phyloP scores from a whole-genome alignment of 163 green algal species.

The Trebouxiophyceae sp. region DNA sequence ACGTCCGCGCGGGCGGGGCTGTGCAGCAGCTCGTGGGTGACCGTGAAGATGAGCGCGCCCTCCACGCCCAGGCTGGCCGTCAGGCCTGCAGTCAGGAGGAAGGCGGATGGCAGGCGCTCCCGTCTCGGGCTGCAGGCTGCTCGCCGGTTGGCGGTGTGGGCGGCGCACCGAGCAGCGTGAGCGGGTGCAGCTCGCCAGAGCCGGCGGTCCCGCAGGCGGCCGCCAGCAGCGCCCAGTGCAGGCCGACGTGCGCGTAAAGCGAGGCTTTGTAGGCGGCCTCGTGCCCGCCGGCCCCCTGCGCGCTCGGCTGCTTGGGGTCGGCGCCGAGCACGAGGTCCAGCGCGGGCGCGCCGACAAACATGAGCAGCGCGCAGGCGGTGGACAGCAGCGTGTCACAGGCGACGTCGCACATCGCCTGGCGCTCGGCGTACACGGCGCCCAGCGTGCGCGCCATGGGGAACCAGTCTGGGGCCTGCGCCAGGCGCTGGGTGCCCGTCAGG shows the following conservation, averaged over 20 bases:
- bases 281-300: not conserved
- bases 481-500: no score
- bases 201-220: constrained; percentile 11
- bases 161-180: constrained; percentile 30
- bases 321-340: not conserved
- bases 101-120: no score
- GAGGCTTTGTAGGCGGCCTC: constrained; percentile 16
- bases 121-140: no score
- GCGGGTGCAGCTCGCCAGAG: constrained; percentile 12
- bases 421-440: not conserved
- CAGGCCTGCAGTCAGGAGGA: constrained; percentile 13
- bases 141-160: no score
- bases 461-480: not conserved
- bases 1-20: constrained; percentile 24
- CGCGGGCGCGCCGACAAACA: not conserved
- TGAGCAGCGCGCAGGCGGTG: not conserved
- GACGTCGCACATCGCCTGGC: not conserved
- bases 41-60: constrained; percentile 11
- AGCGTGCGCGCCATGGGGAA: not conserved
- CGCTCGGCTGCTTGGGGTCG: not conserved
- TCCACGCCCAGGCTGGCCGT: constrained; percentile 9
- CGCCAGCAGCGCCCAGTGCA: constrained; percentile 21
- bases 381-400: not conserved
- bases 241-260: constrained; percentile 18
- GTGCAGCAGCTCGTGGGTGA: constrained; percentile 36